Evolutionary conservation across 768 basidiomycete species (phyloP).

Genomic region (Tricholoma terreum): DNA sequence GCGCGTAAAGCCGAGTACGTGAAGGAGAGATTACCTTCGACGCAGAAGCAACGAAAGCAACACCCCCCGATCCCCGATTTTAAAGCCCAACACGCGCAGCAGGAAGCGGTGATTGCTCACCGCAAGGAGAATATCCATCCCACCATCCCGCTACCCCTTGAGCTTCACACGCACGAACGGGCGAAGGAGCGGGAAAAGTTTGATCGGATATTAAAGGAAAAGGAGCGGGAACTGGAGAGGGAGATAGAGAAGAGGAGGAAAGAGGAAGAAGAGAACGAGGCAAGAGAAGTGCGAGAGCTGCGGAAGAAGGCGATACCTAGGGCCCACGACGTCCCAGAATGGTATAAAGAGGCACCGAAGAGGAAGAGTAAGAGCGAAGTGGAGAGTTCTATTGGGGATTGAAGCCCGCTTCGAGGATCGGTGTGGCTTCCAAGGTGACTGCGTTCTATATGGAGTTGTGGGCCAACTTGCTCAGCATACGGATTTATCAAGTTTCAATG

Average conservation of each 20-base stretch:
- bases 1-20: slow-evolving; percentile 40
- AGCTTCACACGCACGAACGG: slow-evolving; percentile 53
- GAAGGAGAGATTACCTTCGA: slow-evolving; percentile 22
- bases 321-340: slow-evolving; percentile 72
- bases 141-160: slow-evolving; percentile 43
- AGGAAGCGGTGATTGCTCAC: slow-evolving; percentile 38
- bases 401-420: not conserved
- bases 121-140: slow-evolving; percentile 48
- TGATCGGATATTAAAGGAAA: slow-evolving; percentile 54
- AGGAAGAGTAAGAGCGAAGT: slow-evolving; percentile 30
- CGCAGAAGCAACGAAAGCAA: slow-evolving; percentile 16
- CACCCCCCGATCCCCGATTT: slow-evolving; percentile 42
- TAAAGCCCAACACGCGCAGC: slow-evolving; percentile 50
- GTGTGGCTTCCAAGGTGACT: not conserved
- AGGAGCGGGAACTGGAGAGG: slow-evolving; percentile 50
- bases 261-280: slow-evolving; percentile 53
- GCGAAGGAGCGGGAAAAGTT: slow-evolving; percentile 63
- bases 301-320: slow-evolving; percentile 61
- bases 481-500: not conserved
- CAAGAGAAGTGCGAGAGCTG: slow-evolving; percentile 56
- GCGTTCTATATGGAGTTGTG: not conserved
- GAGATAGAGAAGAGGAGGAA: slow-evolving; percentile 44
- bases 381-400: slow-evolving; percentile 4
- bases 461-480: too few relatives aligned
- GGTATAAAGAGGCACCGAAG: slow-evolving; percentile 73